Conservation (phyloP, 768 basidiomycete genomes). For the Mycena metata region DNA sequence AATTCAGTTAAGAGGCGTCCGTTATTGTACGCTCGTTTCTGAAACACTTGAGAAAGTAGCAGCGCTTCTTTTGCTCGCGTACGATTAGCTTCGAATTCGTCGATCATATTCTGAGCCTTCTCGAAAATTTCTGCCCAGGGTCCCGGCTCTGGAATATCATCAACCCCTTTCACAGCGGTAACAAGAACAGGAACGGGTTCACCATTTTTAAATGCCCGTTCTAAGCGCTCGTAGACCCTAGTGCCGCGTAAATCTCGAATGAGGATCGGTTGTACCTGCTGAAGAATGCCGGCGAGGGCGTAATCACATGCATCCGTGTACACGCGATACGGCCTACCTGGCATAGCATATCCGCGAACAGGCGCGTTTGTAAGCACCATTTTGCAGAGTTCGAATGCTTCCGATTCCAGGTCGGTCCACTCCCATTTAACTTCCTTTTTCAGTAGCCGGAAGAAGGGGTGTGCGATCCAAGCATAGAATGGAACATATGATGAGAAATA, state of each 20-base stretch:
- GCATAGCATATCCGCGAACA: slow-evolving; percentile 7
- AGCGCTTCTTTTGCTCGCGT: slow-evolving; percentile 5
- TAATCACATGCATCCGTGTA: slow-evolving; percentile 11
- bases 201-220: neutral
- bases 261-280: slow-evolving; percentile 5
- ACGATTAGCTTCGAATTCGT: slow-evolving; percentile 12
- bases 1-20: slow-evolving; percentile 22
- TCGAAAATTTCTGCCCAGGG: slow-evolving; percentile 31
- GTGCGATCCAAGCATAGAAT: slow-evolving; percentile 49
- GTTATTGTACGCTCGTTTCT: slow-evolving; percentile 33
- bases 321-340: neutral
- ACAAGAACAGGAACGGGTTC: slow-evolving; percentile 1
- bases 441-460: slow-evolving; percentile 1
- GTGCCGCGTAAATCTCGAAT: slow-evolving; percentile 8
- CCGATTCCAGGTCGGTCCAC: neutral
- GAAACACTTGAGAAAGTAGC: slow-evolving; percentile 27
- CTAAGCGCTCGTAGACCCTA: neutral
- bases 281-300: neutral
- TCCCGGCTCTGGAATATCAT: slow-evolving; percentile 2
- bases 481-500: slow-evolving; percentile 52
- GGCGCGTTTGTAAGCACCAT: slow-evolving; percentile 37
- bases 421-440: slow-evolving; percentile 12
- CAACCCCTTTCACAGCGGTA: neutral
- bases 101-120: slow-evolving; percentile 13
- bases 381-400: slow-evolving; percentile 1